These are phyloP conservation scores for Pythium periplocum DNA, from an alignment of 352 stramenopile genomes.

Conservation along the genomic window DNA sequence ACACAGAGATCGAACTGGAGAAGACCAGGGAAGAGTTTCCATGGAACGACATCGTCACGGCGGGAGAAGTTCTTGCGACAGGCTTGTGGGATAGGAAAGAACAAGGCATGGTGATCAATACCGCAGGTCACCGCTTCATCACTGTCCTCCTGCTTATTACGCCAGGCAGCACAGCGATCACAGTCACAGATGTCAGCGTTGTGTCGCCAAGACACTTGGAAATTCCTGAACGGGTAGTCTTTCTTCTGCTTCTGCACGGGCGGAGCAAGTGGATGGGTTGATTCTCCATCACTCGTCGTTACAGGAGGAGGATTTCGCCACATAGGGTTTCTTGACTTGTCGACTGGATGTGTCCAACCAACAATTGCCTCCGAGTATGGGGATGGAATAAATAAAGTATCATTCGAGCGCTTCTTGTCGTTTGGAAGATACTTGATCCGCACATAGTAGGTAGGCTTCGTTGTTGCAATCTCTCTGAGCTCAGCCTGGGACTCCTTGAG, in stretches of 20 bases:
- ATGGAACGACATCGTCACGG: constrained; percentile 68
- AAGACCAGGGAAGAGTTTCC: constrained; percentile 65
- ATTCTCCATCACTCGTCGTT: background rate
- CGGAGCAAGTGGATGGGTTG: constrained; percentile 6
- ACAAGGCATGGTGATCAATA: constrained; percentile 79
- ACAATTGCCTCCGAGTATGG: constrained; percentile 58
- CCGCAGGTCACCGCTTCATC: constrained; percentile 30
- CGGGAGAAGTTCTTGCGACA: constrained; percentile 73
- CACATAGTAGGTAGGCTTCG: constrained; percentile 67
- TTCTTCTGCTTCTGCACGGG: constrained; percentile 47
- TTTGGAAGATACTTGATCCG: constrained; percentile 79
- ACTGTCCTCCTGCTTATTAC: background rate
- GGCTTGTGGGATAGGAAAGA: constrained; percentile 74
- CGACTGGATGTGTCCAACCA: constrained; percentile 68
- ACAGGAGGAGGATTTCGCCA: constrained; percentile 29
- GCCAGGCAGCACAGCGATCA: constrained; percentile 34
- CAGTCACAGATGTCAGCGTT: constrained; percentile 42
- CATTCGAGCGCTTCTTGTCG: constrained; percentile 47
- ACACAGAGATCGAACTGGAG: constrained; percentile 74
- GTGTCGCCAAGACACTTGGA: constrained; percentile 75
- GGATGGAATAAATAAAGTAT: constrained; percentile 63
- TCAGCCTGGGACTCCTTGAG: constrained; percentile 53
- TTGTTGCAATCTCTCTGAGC: constrained; percentile 52
- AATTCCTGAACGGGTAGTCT: constrained; percentile 67
- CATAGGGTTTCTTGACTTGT: constrained; percentile 40